Percentiles rank a stretch among this genome's conserved stretches.
phyloP scores from a whole-genome alignment of 441 rosid genomes.

The Capsella rubella region DNA sequence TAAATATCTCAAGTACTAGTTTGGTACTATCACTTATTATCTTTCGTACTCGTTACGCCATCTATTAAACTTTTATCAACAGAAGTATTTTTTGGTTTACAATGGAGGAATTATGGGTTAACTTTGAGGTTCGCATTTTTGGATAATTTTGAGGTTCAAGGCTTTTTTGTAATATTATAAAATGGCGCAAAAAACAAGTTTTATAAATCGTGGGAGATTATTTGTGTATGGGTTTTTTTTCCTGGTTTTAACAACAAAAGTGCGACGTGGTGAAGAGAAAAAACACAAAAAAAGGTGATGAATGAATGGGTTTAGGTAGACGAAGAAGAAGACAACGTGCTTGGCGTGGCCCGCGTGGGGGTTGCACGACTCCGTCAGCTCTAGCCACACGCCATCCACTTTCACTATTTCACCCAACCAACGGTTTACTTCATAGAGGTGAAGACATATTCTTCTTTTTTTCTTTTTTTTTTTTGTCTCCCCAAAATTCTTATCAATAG shows the following conservation, averaged over 20 bases:
- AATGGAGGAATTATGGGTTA: background rate
- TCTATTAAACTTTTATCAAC: background rate
- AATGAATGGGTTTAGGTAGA: background rate
- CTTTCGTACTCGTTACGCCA: conserved; percentile 6
- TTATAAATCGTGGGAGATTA: background rate
- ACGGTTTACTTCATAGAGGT: background rate
- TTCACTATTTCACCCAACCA: conserved; percentile 17
- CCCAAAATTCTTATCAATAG: background rate
- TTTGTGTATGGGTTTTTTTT: background rate
- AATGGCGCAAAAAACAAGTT: too few species aligned
- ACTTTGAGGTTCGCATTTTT: too few species aligned
- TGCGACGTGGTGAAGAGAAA: background rate
- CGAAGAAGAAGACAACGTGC: conserved; percentile 6
- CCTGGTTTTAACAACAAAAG: background rate
- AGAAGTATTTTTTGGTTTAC: background rate
- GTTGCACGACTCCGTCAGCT: conserved; percentile 24
- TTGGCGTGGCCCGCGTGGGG: conserved; percentile 23
- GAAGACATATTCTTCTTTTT: too few species aligned
- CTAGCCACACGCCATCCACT: conserved; percentile 25
- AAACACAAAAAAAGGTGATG: background rate
- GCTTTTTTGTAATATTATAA: too few species aligned
- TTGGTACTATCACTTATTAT: too few species aligned
- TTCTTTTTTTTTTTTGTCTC: background rate
- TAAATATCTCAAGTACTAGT: too few species aligned
- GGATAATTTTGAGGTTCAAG: too few species aligned